Evolutionary conservation across 495 filamentous ascomycete genomes (phyloP).

Genomic region (Talaromyces adpressus): DNA sequence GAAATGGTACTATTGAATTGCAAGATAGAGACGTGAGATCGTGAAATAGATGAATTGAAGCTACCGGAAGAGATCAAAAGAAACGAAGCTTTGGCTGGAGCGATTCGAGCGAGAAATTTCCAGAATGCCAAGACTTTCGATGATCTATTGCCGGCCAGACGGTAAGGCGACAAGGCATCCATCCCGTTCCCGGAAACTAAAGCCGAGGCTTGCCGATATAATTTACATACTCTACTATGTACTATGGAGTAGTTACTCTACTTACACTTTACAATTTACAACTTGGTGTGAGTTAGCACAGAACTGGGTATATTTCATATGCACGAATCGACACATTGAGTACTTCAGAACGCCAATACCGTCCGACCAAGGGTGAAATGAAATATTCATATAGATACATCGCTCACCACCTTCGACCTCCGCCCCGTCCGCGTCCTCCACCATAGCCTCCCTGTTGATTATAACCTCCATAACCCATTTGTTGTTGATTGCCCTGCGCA

Average conservation of each 20-base stretch:
- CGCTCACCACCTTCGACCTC: conserved; percentile 31
- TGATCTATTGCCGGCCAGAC: background rate
- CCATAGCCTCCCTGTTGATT: conserved; percentile 36
- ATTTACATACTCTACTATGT: background rate
- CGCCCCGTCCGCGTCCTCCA: conserved; percentile 36
- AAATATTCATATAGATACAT: background rate
- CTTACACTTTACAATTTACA: too few species aligned
- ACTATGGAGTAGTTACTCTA: too few species aligned
- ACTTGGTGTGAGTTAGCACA: too few species aligned
- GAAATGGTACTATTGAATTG: background rate
- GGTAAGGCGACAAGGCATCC: background rate
- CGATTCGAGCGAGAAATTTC: conserved; percentile 39
- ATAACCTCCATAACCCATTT: conserved; percentile 46
- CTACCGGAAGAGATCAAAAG: background rate
- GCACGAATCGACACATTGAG: background rate
- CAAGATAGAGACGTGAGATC: background rate
- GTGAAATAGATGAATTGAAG: background rate
- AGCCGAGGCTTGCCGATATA: conserved; percentile 6
- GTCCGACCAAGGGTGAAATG: background rate
- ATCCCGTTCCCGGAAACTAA: conserved; percentile 1
- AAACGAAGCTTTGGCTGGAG: background rate
- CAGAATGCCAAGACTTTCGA: conserved; percentile 44
- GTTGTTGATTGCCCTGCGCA: conserved; percentile 36
- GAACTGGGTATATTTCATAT: background rate
- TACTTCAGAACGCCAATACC: background rate